Conservation (phyloP, 345 rosid genomes). For the Rhodamnia argentea region DNA sequence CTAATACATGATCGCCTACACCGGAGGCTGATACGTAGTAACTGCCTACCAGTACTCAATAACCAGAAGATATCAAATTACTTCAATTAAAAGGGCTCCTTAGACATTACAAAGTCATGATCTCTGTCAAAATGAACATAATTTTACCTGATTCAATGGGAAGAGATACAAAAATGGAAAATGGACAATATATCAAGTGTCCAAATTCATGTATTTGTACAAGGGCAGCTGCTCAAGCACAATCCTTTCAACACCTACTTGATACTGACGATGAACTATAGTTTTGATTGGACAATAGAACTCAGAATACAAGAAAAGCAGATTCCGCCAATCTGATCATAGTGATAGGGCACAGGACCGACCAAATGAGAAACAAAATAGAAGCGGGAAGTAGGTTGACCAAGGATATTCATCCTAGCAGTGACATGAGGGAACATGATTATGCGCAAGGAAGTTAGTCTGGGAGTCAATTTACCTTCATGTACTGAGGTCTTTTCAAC, state of each 20-base stretch:
- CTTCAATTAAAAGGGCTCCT: not conserved
- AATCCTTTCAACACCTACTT: not conserved
- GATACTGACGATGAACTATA: not conserved
- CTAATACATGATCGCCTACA: not conserved
- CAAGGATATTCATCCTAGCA: not conserved
- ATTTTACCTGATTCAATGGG: not conserved
- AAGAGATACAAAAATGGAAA: not conserved
- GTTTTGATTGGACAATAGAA: not conserved
- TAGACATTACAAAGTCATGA: not conserved
- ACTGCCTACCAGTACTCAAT: not conserved
- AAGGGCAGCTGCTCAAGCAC: not conserved
- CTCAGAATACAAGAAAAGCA: not conserved
- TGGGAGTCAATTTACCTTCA: slow-evolving; percentile 37
- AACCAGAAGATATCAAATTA: not conserved
- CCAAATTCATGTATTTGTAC: no score
- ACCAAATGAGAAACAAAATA: not conserved
- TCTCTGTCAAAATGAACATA: not conserved
- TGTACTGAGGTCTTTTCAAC: slow-evolving; percentile 42
- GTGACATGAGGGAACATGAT: not conserved
- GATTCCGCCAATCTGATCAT: not conserved
- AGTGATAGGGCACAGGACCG: not conserved
- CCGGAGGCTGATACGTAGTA: not conserved
- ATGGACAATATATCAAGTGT: no score
- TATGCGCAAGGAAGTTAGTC: not conserved
- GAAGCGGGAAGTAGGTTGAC: not conserved